Base-by-base conservation (phyloP, 495 filamentous ascomycete genomes). In the Paragyromitra xinjiangensis region DNA sequence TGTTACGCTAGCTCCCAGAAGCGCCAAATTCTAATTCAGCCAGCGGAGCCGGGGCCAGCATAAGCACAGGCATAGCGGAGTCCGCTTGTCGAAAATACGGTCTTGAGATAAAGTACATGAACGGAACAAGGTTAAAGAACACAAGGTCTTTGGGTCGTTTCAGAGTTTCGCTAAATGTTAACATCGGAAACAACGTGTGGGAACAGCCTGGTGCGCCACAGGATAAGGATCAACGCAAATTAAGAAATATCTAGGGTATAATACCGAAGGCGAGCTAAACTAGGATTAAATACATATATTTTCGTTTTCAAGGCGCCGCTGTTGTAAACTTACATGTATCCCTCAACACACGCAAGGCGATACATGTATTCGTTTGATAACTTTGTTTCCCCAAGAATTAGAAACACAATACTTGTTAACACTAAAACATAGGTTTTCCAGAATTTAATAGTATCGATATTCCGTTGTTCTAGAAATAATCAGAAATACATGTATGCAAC, bases 121-220 rank as follows among this genome's bases (percentile, higher is more conserved):
- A 59, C 22, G 26, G 40, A 51, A 61, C 26, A 40, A 61, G 69
- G 48, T 72, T 39, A 58, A 45, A 26, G 22, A 40, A 44, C 22
- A 73, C 40, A 53, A 3, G 59, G 2, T 1, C 26, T 58, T 55
- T 26, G 12, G 11, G 50, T 42, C 3, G 69, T 72, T 72, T 72
- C 69, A 72, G 39, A 29, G 12, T 45, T 29, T 16, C 37, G 58
- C 26, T 8, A 53, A 51, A 24, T 16, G 48, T 45, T 56, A 55
- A 8, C 45, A 75, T 34, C 65, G 16, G 65, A 48, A 45, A 64
- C 44, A 63, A 37, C 12, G 40, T n/a, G 64, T 69, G 64, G 62
- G 39, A 73, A 24, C 16, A 40, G 22, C 51, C 9, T 61, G 39
- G 59, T 58, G 24, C 34, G 34, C 44, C 50, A 37, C 39, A 50